Base-by-base conservation (phyloP, 2,329 filamentous ascomycete species). In the Scedosporium dehoogii region DNA sequence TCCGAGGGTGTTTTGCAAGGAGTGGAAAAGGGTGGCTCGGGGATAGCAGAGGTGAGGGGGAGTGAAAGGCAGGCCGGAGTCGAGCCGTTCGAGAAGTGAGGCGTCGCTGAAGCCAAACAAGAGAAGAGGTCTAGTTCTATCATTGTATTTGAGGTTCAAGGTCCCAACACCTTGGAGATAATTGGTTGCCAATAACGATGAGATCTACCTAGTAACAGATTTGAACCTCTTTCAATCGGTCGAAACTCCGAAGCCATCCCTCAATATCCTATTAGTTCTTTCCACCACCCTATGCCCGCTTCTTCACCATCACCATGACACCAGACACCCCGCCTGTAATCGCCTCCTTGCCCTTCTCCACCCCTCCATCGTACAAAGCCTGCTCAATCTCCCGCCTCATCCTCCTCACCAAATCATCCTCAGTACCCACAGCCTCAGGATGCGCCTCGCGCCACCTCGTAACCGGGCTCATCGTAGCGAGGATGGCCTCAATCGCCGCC, bases 391-490 rank as follows among this genome's bases (percentile, higher is more conserved):
- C 46, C 41, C 62, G 64, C n/a, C 67, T 66, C 59, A 69, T 66
- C 21, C 68, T 67, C 60, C 63, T 71, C 23, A 75, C 66, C 53
- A 71, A 67, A 62, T 74, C 76, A 1, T 67, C 59, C 16, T 77
- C 76, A 1, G 75, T 77, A 0, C 73, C 71, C 1, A 68, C 72
- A 5, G 66, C 64, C 0, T 75, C 73, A 0, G 75, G 73, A 66
- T 80, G 66, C 0, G 74, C 77, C 66, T 78, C 69, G n/a, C 76
- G 69, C 77, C 77, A 80, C 51, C 78, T 69, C 0, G 71, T 70
- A 1, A 76, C 69, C 1, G 71, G 68, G 64, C 77, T 78, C 5
- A 67, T 62, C 0, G 76, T 77, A 0, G 66, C 67, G 25, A 76
- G 41, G n/a, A 72, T 48, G 63, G 64, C 69, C 58, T 76, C 74